Percentiles rank a stretch among this genome's conserved stretches.
Evolutionary conservation across 2,329 filamentous ascomycete species (phyloP).

Genomic region (Hortaea werneckii): DNA sequence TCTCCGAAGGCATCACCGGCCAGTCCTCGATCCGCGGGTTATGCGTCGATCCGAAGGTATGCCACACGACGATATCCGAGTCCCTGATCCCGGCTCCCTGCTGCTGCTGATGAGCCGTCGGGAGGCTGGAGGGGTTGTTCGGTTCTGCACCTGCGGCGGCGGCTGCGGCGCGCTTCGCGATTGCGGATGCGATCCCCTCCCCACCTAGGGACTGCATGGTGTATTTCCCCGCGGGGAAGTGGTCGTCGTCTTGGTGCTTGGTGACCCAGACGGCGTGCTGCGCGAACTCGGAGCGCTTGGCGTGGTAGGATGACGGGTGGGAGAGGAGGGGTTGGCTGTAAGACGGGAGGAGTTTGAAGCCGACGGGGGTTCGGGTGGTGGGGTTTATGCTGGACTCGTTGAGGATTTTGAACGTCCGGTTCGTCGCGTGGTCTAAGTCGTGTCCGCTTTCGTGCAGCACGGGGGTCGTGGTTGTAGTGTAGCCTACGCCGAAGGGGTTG

Average conservation of each 20-base stretch:
- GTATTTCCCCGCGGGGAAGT: slow-evolving; percentile 40
- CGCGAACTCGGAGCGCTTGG: slow-evolving; percentile 39
- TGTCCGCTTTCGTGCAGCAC: slow-evolving; percentile 13
- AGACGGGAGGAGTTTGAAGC: background rate
- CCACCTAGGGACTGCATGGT: slow-evolving; percentile 30
- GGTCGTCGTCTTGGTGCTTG: slow-evolving; percentile 42
- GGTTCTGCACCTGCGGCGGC: too few relatives aligned
- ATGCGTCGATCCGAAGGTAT: slow-evolving; percentile 41
- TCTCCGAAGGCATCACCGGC: slow-evolving; percentile 42
- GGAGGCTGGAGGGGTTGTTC: too few relatives aligned
- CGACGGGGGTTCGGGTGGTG: slow-evolving; percentile 11
- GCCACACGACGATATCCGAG: slow-evolving; percentile 42
- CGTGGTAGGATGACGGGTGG: slow-evolving; percentile 29
- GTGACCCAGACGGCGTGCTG: slow-evolving; percentile 46
- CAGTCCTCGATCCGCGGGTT: slow-evolving; percentile 43
- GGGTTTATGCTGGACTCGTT: slow-evolving; percentile 39
- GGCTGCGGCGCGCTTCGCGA: too few relatives aligned
- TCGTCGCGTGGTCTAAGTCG: slow-evolving; percentile 36
- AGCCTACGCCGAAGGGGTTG: slow-evolving; percentile 54
- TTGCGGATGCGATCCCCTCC: too few relatives aligned
- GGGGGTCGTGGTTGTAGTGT: slow-evolving; percentile 39
- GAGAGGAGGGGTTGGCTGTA: background rate
- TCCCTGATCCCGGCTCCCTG: slow-evolving; percentile 33
- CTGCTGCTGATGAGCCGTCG: slow-evolving; percentile 15
- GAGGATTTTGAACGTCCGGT: slow-evolving; percentile 46